These are phyloP conservation scores for Dioscorea cayenensis DNA, from an alignment of 116 monocot genomes.

Conservation along the genomic window DNA sequence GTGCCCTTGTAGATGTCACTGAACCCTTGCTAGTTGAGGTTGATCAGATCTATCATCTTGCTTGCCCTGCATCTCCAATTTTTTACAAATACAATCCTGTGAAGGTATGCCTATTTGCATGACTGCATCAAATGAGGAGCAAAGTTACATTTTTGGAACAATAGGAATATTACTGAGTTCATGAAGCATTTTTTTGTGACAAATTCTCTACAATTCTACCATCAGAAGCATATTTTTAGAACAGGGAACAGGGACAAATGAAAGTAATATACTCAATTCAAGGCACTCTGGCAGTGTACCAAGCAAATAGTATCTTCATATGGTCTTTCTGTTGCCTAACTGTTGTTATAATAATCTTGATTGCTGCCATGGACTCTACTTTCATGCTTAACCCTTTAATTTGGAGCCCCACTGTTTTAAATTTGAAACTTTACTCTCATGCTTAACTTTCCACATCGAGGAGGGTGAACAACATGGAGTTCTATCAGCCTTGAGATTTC, in stretches of 20 bases:
- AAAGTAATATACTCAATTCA: too few relatives aligned
- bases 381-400: neutral
- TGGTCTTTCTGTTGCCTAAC: neutral
- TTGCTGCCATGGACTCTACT: neutral
- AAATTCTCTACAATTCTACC: too few relatives aligned
- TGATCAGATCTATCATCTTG: constrained; percentile 98
- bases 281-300: neutral
- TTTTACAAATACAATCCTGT: constrained; percentile 98
- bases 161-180: too few relatives aligned
- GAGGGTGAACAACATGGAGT: too few relatives aligned
- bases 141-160: too few relatives aligned
- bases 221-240: too few relatives aligned
- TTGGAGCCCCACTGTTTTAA: neutral
- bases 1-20: constrained; percentile 67
- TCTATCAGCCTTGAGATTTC: too few relatives aligned
- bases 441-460: too few relatives aligned
- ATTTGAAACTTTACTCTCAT: too few relatives aligned
- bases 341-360: neutral
- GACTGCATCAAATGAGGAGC: neutral
- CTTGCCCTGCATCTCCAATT: constrained; percentile 96
- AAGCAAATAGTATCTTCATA: neutral
- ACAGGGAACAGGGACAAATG: too few relatives aligned
- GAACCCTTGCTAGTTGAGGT: constrained; percentile 85
- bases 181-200: too few relatives aligned
- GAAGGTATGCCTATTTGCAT: constrained; percentile 39